Evolutionary conservation across 2,329 filamentous ascomycete genomes (phyloP).

Genomic region (Fusarium neocosmosporiellum): DNA sequence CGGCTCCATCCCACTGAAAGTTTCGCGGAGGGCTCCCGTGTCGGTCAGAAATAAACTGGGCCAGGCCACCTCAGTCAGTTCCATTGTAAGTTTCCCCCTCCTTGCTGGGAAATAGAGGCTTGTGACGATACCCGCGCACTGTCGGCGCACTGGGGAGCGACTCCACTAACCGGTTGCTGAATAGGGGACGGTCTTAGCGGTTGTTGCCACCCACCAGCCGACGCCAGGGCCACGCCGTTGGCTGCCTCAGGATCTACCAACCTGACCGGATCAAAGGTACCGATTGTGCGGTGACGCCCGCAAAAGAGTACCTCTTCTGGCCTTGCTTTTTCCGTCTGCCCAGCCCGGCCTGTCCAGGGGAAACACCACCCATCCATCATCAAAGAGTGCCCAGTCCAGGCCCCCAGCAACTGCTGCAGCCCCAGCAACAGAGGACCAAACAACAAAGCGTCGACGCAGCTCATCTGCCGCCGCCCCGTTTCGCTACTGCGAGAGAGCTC

Average conservation of each 20-base stretch:
- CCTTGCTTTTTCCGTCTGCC: constrained; percentile 18
- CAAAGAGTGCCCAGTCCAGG: constrained; percentile 16
- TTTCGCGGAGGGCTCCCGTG: constrained; percentile 41
- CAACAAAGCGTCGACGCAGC: constrained; percentile 25
- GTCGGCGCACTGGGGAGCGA: constrained; percentile 19
- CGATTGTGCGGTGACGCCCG: constrained; percentile 9
- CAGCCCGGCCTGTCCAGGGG: constrained; percentile 21
- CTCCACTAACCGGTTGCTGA: constrained; percentile 39
- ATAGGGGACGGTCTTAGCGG: constrained; percentile 41
- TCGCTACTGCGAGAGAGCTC: background rate
- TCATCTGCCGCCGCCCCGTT: background rate
- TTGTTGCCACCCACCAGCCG: constrained; percentile 37
- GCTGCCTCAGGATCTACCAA: constrained; percentile 42
- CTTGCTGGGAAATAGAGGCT: constrained; percentile 31
- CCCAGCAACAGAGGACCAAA: constrained; percentile 35
- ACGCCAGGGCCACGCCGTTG: constrained; percentile 36
- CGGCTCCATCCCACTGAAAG: constrained; percentile 30
- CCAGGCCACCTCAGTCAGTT: background rate
- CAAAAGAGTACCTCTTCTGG: constrained; percentile 33
- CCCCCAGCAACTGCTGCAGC: constrained; percentile 35
- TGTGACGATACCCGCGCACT: constrained; percentile 22
- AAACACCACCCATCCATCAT: constrained; percentile 30
- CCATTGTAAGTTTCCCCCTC: constrained; percentile 19
- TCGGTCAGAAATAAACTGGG: constrained; percentile 36
- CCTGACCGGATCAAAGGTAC: constrained; percentile 37